Conservation (phyloP, 805 yeast genomes). For the Lachancea quebecensis region DNA sequence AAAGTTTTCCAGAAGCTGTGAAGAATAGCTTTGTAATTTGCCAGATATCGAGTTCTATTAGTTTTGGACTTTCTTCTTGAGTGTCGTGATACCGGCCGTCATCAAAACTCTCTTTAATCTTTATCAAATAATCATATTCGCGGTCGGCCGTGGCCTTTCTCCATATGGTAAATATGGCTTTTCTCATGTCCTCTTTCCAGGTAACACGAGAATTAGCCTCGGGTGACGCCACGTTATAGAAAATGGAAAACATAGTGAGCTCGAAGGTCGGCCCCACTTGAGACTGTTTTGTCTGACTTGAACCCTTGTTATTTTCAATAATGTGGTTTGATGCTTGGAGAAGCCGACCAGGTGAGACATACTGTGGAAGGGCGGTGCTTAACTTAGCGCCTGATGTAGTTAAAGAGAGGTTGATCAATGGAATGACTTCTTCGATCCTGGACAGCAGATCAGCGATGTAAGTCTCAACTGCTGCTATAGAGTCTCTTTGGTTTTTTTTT, state of each 20-base stretch:
- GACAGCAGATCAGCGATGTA: constrained; percentile 42
- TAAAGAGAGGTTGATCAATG: constrained; percentile 57
- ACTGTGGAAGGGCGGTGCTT: constrained; percentile 41
- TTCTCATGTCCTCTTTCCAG: constrained; percentile 71
- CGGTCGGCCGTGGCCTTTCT: constrained; percentile 18
- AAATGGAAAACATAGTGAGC: constrained; percentile 53
- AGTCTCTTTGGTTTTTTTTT: constrained; percentile 25
- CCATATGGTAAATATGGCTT: constrained; percentile 40
- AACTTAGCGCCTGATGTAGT: constrained; percentile 63
- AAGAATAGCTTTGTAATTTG: constrained; percentile 50
- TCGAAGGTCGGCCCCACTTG: constrained; percentile 57
- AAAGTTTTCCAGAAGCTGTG: constrained; percentile 60
- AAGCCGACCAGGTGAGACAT: constrained; percentile 57
- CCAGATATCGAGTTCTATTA: constrained; percentile 33
- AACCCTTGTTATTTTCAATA: constrained; percentile 16
- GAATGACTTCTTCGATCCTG: constrained; percentile 61
- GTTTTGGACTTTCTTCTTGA: constrained; percentile 35
- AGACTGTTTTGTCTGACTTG: constrained; percentile 2
- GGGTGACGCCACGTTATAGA: constrained; percentile 40
- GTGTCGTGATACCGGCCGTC: constrained; percentile 70
- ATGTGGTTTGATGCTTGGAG: constrained; percentile 54
- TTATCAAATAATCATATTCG: constrained; percentile 38
- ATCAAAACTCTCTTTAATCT: constrained; percentile 50
- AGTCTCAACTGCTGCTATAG: constrained; percentile 41
- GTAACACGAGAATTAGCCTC: constrained; percentile 41